Percentiles rank a stretch among this genome's conserved stretches.
phyloP scores from a whole-genome alignment of 108 stramenopile species.

The Nitzschia sp. region DNA sequence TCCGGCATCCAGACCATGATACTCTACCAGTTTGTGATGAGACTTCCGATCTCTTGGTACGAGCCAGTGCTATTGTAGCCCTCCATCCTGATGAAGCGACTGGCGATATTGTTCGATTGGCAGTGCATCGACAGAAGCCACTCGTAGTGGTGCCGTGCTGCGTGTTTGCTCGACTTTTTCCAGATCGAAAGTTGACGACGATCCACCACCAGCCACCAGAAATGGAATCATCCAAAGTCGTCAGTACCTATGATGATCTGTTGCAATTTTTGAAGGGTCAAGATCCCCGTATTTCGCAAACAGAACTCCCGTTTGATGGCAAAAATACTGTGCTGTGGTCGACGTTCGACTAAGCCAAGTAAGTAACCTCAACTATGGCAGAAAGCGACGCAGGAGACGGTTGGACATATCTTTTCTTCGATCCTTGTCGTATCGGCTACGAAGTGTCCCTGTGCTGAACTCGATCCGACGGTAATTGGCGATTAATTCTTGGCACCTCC shows the following conservation, averaged over 20 bases:
- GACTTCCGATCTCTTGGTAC: neutral
- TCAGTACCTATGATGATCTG: constrained; percentile 72
- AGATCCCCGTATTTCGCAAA: constrained; percentile 56
- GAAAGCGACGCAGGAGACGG: constrained; percentile 33
- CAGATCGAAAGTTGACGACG: constrained; percentile 36
- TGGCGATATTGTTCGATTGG: constrained; percentile 68
- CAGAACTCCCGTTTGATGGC: constrained; percentile 64
- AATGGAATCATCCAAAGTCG: constrained; percentile 8
- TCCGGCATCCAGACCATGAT: constrained; percentile 43
- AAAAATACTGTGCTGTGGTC: constrained; percentile 68
- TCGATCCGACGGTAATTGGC: constrained; percentile 45
- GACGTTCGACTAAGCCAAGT: constrained; percentile 32
- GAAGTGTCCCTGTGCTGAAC: constrained; percentile 29
- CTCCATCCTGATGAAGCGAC: constrained; percentile 92
- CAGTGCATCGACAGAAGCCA: constrained; percentile 65
- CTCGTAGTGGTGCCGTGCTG: constrained; percentile 88
- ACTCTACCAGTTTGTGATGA: constrained; percentile 35
- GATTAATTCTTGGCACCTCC: constrained; percentile 44
- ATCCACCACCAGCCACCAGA: neutral
- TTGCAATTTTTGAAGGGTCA: constrained; percentile 60
- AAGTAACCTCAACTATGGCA: constrained; percentile 4
- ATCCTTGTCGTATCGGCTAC: constrained; percentile 33
- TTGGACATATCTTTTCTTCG: constrained; percentile 27
- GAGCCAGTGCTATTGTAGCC: constrained; percentile 62
- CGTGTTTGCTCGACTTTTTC: constrained; percentile 76